Percentiles rank a stretch among this genome's conserved stretches.
These are phyloP conservation scores for Herpetospermum pedunculosum DNA, from an alignment of 306 rosid species.

Conservation along the genomic window DNA sequence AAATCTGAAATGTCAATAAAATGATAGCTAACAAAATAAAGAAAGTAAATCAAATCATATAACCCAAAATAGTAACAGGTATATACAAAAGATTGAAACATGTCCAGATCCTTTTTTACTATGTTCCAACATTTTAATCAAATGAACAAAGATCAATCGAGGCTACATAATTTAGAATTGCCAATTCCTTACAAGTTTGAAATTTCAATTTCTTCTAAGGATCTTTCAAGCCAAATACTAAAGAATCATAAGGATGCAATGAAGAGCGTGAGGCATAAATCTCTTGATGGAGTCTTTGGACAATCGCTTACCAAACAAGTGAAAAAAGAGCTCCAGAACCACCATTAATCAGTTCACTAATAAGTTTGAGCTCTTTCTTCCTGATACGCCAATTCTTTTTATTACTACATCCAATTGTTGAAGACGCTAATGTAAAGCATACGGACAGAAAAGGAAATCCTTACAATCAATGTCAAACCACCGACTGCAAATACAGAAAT, in stretches of 20 bases:
- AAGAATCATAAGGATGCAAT: background rate
- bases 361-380: background rate
- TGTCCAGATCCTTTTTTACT: background rate
- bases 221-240: background rate
- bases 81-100: background rate
- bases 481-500: background rate
- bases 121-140: background rate
- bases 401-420: background rate
- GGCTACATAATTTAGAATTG: background rate
- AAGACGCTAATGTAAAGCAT: background rate
- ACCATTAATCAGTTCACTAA: background rate
- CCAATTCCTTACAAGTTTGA: background rate
- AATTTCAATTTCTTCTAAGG: background rate
- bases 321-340: background rate
- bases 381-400: background rate
- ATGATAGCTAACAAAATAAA: background rate
- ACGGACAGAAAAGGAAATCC: background rate
- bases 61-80: background rate
- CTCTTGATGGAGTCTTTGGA: background rate
- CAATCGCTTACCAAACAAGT: background rate
- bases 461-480: background rate
- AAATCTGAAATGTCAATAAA: background rate
- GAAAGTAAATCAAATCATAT: background rate
- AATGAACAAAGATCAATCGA: background rate
- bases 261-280: background rate